A percentile compares a stretch with the other conserved stretches of the same genome.
Evolutionary conservation across 164 flowering plant genomes (phyloP).

Genomic region (Vitis rupestris): DNA sequence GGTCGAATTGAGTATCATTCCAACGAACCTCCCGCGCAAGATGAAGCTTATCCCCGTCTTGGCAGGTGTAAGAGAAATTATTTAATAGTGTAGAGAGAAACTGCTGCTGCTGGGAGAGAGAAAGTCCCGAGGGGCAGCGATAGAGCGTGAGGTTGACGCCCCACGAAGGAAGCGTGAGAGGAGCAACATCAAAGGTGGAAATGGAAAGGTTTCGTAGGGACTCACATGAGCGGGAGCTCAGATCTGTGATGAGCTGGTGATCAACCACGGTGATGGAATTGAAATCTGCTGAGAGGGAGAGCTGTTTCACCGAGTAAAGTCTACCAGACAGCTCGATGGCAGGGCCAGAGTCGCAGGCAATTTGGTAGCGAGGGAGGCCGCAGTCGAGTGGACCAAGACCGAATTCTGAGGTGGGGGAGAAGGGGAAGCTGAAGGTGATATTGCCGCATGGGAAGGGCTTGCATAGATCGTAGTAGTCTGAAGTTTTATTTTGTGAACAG

Average conservation of each 20-base stretch:
- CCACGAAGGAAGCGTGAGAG: background rate
- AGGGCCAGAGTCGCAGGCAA: constrained; percentile 4
- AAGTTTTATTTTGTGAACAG: background rate
- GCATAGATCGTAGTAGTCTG: constrained; percentile 8
- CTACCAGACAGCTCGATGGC: constrained; percentile 1
- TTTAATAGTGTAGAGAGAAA: background rate
- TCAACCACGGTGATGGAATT: background rate
- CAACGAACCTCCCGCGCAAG: background rate
- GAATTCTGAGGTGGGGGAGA: constrained; percentile 3
- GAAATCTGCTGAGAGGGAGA: background rate
- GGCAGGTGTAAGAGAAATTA: constrained; percentile 1
- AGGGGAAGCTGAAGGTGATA: constrained; percentile 22
- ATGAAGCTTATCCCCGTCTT: background rate
- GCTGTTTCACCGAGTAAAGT: constrained; percentile 6
- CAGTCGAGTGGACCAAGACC: background rate
- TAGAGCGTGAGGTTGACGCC: background rate
- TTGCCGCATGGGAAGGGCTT: constrained; percentile 15
- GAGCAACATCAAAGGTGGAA: background rate
- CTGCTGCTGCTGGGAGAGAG: background rate
- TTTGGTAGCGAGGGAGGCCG: constrained; percentile 14
- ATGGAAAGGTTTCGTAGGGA: constrained; percentile 2
- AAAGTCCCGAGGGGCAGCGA: background rate
- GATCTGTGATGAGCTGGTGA: background rate
- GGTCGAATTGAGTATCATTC: background rate
- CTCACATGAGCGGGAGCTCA: background rate